Conservation (phyloP, 257 asterid genomes). For the Fraxinus pennsylvanica region DNA sequence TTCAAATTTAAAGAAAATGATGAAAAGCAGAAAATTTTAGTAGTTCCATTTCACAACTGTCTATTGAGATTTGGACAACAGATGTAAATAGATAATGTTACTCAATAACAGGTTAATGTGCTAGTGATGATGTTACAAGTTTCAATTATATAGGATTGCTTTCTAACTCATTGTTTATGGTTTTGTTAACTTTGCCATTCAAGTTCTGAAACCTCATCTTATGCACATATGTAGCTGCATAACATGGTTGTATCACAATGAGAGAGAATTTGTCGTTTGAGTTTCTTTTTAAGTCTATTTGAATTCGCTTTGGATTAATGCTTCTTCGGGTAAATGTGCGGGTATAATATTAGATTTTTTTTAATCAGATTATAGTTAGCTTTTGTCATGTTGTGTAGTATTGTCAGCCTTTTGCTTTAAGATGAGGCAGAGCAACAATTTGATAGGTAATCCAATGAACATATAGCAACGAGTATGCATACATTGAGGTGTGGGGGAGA, state of each 20-base stretch:
- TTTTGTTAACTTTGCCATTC: background rate
- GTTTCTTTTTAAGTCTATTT: background rate
- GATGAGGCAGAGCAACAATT: background rate
- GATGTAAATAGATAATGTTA: background rate
- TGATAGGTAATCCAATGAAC: background rate
- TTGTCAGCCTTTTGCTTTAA: background rate
- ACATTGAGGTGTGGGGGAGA: background rate
- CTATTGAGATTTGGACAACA: background rate
- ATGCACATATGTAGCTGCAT: background rate
- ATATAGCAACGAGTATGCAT: background rate
- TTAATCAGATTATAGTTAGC: background rate
- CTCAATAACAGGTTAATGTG: background rate
- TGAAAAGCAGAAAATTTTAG: background rate
- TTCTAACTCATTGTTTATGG: background rate
- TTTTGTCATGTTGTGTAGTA: background rate
- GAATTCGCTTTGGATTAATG: background rate
- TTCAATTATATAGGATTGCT: background rate
- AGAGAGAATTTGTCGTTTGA: background rate
- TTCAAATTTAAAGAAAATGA: background rate
- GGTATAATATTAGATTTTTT: background rate
- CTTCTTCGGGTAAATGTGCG: background rate
- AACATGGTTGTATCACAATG: background rate
- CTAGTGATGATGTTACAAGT: background rate
- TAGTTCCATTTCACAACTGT: background rate
- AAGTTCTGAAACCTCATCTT: background rate